A percentile compares a stretch with the other conserved stretches of the same genome.
Conservation (phyloP, 2,329 filamentous ascomycete species). For the Didymellaceae sp. region DNA sequence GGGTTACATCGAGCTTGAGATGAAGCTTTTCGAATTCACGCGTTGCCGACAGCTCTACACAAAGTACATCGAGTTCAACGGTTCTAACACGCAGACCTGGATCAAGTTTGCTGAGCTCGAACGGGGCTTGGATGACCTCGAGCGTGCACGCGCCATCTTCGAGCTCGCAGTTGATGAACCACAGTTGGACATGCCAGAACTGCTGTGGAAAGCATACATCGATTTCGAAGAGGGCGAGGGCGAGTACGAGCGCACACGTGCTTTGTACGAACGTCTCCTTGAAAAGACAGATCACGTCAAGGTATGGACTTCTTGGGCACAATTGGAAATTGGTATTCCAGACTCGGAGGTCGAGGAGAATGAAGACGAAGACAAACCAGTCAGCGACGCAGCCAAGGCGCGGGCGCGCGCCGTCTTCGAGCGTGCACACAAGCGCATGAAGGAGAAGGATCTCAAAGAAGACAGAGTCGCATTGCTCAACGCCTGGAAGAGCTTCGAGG, state of each 20-base stretch:
- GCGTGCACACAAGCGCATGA: slow-evolving; percentile 84
- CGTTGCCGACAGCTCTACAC: slow-evolving; percentile 90
- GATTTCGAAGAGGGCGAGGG: slow-evolving; percentile 97
- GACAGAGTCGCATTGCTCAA: slow-evolving; percentile 91
- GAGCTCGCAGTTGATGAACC: slow-evolving; percentile 86
- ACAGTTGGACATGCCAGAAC: slow-evolving; percentile 92
- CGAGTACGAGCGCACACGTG: slow-evolving; percentile 82
- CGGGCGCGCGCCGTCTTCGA: slow-evolving; percentile 85
- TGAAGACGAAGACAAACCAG: slow-evolving; percentile 58
- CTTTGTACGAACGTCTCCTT: slow-evolving; percentile 87
- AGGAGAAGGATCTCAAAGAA: slow-evolving; percentile 88
- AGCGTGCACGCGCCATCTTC: slow-evolving; percentile 87
- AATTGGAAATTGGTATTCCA: slow-evolving; percentile 94
- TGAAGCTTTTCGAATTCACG: slow-evolving; percentile 91
- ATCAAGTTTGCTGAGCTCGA: slow-evolving; percentile 96
- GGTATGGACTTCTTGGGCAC: slow-evolving; percentile 98
- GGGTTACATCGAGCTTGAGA: slow-evolving; percentile 90
- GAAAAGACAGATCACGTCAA: slow-evolving; percentile 98
- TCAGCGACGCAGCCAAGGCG: slow-evolving; percentile 83
- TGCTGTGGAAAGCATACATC: slow-evolving; percentile 97
- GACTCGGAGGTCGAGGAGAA: slow-evolving; percentile 64
- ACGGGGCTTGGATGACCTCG: slow-evolving; percentile 85
- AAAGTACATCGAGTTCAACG: slow-evolving; percentile 92
- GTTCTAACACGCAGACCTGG: slow-evolving; percentile 91
- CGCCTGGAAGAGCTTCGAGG: slow-evolving; percentile 91